Conservation (phyloP, 225 moss, liverwort and hornwort genomes). For the Pseudisothecium myosuroides region DNA sequence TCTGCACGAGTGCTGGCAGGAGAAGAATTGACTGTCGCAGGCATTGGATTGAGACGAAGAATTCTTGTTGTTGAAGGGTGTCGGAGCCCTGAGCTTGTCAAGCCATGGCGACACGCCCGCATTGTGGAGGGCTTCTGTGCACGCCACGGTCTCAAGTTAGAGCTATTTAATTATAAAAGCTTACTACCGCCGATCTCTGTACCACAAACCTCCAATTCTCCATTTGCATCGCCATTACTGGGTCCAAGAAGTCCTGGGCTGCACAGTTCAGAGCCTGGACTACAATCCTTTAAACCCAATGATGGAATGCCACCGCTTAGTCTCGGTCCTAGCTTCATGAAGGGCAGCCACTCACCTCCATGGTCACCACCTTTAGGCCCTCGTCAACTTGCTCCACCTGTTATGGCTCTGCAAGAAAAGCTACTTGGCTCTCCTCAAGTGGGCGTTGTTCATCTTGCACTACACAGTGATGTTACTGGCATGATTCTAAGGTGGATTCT, state of each 20-base stretch:
- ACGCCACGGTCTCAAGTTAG: slow-evolving; percentile 83
- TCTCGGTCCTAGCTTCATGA: slow-evolving; percentile 56
- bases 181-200: neutral
- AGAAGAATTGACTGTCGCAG: slow-evolving; percentile 31
- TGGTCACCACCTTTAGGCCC: slow-evolving; percentile 70
- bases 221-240: slow-evolving; percentile 77
- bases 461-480: slow-evolving; percentile 76
- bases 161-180: slow-evolving; percentile 34
- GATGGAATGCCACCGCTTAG: slow-evolving; percentile 70
- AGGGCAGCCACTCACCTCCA: slow-evolving; percentile 54
- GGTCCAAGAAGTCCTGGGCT: slow-evolving; percentile 67
- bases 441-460: slow-evolving; percentile 88
- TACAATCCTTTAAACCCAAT: slow-evolving; percentile 43
- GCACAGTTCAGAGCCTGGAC: slow-evolving; percentile 62
- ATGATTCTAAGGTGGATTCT: slow-evolving; percentile 65
- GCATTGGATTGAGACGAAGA: slow-evolving; percentile 79
- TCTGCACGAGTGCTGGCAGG: slow-evolving; percentile 23
- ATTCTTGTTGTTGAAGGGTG: slow-evolving; percentile 82
- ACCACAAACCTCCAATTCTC: slow-evolving; percentile 33
- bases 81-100: slow-evolving; percentile 76
- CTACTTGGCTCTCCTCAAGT: slow-evolving; percentile 82
- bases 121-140: slow-evolving; percentile 77
- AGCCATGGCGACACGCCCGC: slow-evolving; percentile 72
- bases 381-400: slow-evolving; percentile 66
- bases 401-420: slow-evolving; percentile 76